Evolutionary conservation across 495 filamentous ascomycete species (phyloP), one percentile per base, ranked within the genome.

Genomic region (Penicillium argentinense): DNA sequence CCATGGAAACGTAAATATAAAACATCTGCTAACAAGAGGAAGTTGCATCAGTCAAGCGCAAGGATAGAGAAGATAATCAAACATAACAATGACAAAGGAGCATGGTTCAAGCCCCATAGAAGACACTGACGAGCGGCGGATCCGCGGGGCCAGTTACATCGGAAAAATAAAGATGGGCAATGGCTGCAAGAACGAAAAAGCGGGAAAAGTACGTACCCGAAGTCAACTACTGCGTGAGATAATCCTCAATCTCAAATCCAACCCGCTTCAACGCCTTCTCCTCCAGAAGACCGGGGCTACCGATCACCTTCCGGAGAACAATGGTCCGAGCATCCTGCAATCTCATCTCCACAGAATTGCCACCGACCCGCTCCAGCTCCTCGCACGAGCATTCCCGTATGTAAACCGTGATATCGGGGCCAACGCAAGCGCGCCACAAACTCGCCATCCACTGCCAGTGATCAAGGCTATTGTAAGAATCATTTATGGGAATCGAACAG

Each of bases 401-500:
- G 51, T 68, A 92, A 16, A 98, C 78, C 0, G 89, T 95, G 48
- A 97, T 74, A 67, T 98, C 93, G 0, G 91, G 81, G 0, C 89
- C 91, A 0, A 92, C 78, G 41, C 88, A 87, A 1, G 88, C 87
- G 1, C 91, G 84, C 92, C 92, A 98, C 3, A 96, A 77, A 39
- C 88, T 93, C 21, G 92, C 93, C 74, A 92, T 89, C 93, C 93
- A 97, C 67, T 96, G 90, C 93, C 93, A 98, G 62, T 98, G 93
- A 58, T 98, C 90, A 22, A 88, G 72, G 0, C 88, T 84, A 1
- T 79, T 78, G 61, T 95, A 96, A 2, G 80, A 73, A 53, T 96
- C 91, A 9, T 73, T 68, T 38, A 95, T 87, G 6, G 86, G 86
- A 9, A 91, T 80, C 12, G 74, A 69, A 39, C 75, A 79, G 0